Evolutionary conservation across 1,139 yeast species (phyloP), one percentile per base, ranked within the genome.

Genomic region (Tardiomyces blankii): DNA sequence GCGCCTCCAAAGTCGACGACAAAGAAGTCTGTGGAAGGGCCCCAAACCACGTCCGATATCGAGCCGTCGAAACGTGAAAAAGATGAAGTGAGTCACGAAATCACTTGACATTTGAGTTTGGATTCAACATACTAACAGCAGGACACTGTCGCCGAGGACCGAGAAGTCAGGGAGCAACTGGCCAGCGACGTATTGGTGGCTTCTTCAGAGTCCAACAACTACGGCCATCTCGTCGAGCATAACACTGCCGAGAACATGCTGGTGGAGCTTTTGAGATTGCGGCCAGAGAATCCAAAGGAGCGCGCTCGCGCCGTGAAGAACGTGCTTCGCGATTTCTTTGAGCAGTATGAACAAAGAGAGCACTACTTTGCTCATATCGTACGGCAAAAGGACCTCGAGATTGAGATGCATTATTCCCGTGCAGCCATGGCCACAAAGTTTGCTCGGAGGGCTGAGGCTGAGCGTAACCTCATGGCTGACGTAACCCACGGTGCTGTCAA

Each of bases 261-360:
- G 5, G 35, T 30, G 4, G 16, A 30, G 16, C 35, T 30, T 5
- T 30, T 30, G 11, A 4, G 35, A 12, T 11, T 30, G 9, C 35
- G 35, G 16, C 35, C 35, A 30, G 16, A 30, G 11, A 14, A 30
- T 30, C 35, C 35, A 12, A 30, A 30, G 33, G 14, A 32, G 28
- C 14, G 44, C 12, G 38, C 32, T 21, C 21, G 18, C 18, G 19
- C 21, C 12, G 14, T 21, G 16, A 39, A 40, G 40, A 42, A 44
- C 40, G 51, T 44, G 28, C 40, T 49, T 14, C 33, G 39, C 18
- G 23, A 27, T 21, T 48, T 52, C 27, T 45, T 51, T 18, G 44
- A 50, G 13, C 51, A 50, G 38, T 52, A 51, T 41, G 45, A 46
- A 14, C 45, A 46, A 13, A 45, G 55, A 5, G 49, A 51, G 39